Conservation (phyloP, 1,284 basidiomycete species). For the Inonotus hispidus region DNA sequence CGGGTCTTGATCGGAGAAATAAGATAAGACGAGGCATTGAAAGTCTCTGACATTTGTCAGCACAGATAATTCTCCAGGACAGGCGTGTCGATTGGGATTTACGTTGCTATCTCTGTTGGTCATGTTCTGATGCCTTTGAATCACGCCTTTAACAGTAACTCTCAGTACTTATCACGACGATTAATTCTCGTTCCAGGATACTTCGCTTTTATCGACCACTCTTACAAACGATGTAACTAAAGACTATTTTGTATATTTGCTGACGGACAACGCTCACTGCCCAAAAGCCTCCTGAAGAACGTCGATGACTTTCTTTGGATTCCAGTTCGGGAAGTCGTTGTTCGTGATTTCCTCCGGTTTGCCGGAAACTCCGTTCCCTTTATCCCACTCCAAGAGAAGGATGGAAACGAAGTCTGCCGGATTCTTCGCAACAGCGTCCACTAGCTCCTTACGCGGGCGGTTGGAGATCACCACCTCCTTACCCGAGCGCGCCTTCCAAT, state of each 20-base stretch:
- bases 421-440: conserved; percentile 7
- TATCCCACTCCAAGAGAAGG: conserved; percentile 2
- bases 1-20: no score
- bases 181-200: no score
- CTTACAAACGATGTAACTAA: no score
- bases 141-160: no score
- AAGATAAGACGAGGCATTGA: no score
- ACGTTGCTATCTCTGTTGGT: no score
- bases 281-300: background rate
- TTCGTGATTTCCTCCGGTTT: conserved; percentile 11
- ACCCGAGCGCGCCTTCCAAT: background rate
- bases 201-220: background rate
- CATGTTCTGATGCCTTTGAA: no score
- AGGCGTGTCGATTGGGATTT: no score
- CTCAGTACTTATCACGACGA: no score
- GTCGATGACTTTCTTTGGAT: conserved; percentile 13
- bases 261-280: background rate
- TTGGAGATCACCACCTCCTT: background rate
- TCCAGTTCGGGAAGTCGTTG: conserved; percentile 10
- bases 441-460: conserved; percentile 1
- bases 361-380: conserved; percentile 1
- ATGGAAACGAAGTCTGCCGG: conserved; percentile 4
- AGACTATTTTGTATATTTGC: background rate
- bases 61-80: no score
- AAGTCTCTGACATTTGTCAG: no score